Conservation (phyloP, 2,329 filamentous ascomycete species). For the Monilinia fructicola region DNA sequence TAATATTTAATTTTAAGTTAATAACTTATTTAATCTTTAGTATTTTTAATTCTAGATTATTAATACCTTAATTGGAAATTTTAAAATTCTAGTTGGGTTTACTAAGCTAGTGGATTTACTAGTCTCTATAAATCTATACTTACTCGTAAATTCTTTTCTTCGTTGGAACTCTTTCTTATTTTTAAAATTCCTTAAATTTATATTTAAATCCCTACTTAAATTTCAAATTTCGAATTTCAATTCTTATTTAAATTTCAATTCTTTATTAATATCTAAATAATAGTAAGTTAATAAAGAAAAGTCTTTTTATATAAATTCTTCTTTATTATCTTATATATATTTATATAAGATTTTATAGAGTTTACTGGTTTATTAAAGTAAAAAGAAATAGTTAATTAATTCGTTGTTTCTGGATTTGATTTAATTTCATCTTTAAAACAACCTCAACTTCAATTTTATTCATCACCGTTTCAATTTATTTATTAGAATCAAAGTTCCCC, state of each 20-base stretch:
- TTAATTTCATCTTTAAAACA: constrained; percentile 15
- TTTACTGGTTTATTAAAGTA: neutral
- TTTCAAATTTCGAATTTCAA: too few relatives aligned
- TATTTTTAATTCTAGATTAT: neutral
- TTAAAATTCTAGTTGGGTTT: too few relatives aligned
- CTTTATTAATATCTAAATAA: too few relatives aligned
- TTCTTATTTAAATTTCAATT: too few relatives aligned
- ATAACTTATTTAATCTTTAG: neutral
- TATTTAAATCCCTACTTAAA: too few relatives aligned
- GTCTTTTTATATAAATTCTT: neutral
- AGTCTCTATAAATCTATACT: too few relatives aligned
- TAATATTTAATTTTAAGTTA: neutral
- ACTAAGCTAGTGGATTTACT: too few relatives aligned
- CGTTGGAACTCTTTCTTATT: neutral
- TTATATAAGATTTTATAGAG: neutral
- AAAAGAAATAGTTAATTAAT: neutral
- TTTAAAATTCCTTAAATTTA: neutral
- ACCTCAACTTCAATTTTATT: constrained; percentile 9
- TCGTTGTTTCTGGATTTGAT: neutral
- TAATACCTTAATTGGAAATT: neutral
- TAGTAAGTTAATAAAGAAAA: neutral
- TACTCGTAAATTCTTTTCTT: neutral
- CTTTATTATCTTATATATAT: too few relatives aligned
- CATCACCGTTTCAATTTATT: constrained; percentile 3
- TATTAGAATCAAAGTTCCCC: neutral